These are phyloP conservation scores for Epichloe hybrida DNA, from an alignment of 2,329 filamentous ascomycete species.

Conservation along the genomic window DNA sequence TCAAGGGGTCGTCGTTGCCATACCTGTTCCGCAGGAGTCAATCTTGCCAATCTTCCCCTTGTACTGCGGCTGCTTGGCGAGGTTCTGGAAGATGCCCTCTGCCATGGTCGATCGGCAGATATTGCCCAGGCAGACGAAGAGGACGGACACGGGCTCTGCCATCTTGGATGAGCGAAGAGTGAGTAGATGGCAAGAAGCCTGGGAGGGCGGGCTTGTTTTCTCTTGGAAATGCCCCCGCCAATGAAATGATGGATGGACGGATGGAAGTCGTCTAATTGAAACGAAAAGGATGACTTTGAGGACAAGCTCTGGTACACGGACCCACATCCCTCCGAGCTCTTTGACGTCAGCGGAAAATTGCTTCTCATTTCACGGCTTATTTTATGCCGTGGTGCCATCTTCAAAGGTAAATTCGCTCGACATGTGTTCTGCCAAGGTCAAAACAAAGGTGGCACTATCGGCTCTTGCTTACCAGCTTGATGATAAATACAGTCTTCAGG, in stretches of 20 bases:
- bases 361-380: too few relatives aligned
- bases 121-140: conserved; percentile 95
- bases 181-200: neutral
- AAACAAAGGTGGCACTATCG: too few relatives aligned
- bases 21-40: conserved; percentile 78
- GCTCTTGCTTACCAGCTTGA: too few relatives aligned
- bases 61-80: conserved; percentile 48
- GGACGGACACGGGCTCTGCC: conserved; percentile 48
- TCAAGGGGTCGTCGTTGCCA: neutral
- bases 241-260: neutral
- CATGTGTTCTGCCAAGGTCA: too few relatives aligned
- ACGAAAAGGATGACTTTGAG: too few relatives aligned
- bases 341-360: too few relatives aligned
- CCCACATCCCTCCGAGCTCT: too few relatives aligned
- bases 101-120: conserved; percentile 94
- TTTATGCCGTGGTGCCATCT: too few relatives aligned
- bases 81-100: conserved; percentile 75
- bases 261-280: neutral
- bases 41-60: conserved; percentile 49
- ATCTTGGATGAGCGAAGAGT: conserved; percentile 12
- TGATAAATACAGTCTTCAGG: neutral
- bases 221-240: neutral
- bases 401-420: too few relatives aligned
- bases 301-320: too few relatives aligned
- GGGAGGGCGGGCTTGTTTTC: too few relatives aligned